phyloP scores from a whole-genome alignment of 352 stramenopile genomes.

The Thalassiosira hispida region DNA sequence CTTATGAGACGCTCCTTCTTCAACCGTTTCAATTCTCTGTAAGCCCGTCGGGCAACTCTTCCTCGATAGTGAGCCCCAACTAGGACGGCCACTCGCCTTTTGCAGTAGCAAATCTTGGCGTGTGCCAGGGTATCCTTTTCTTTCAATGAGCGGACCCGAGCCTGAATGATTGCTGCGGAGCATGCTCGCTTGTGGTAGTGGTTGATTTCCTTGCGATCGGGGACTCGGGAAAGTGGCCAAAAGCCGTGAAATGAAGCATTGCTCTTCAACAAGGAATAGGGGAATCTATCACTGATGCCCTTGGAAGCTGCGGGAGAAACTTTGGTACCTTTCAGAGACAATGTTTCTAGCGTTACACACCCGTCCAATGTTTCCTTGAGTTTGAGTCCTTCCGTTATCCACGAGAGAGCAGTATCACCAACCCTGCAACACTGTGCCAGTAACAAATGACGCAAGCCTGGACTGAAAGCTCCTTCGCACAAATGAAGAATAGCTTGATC shows the following conservation, averaged over 20 bases:
- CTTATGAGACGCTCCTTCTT: conserved; percentile 45
- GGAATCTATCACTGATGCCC: conserved; percentile 65
- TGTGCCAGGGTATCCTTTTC: conserved; percentile 49
- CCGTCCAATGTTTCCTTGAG: conserved; percentile 15
- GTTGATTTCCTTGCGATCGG: conserved; percentile 88
- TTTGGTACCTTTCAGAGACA: conserved; percentile 61
- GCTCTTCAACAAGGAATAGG: conserved; percentile 57
- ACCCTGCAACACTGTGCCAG: conserved; percentile 84
- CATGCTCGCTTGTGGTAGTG: conserved; percentile 87
- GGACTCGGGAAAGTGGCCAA: conserved; percentile 82
- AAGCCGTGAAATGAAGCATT: conserved; percentile 86
- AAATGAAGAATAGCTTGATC: conserved; percentile 88
- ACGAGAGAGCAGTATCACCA: conserved; percentile 87
- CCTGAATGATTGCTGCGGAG: conserved; percentile 70
- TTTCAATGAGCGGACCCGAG: conserved; percentile 31
- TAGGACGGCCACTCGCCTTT: conserved; percentile 72
- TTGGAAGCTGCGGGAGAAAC: conserved; percentile 53
- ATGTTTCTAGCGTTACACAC: conserved; percentile 51
- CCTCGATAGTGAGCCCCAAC: conserved; percentile 82
- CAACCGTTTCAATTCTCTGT: conserved; percentile 32
- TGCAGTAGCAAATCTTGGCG: conserved; percentile 67
- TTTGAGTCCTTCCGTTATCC: conserved; percentile 88
- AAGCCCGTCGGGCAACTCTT: conserved; percentile 38
- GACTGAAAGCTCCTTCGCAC: conserved; percentile 61
- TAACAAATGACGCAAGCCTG: conserved; percentile 82